These are phyloP conservation scores for Aspergillus funiculosus DNA, from an alignment of 495 filamentous ascomycete species.

Conservation along the genomic window DNA sequence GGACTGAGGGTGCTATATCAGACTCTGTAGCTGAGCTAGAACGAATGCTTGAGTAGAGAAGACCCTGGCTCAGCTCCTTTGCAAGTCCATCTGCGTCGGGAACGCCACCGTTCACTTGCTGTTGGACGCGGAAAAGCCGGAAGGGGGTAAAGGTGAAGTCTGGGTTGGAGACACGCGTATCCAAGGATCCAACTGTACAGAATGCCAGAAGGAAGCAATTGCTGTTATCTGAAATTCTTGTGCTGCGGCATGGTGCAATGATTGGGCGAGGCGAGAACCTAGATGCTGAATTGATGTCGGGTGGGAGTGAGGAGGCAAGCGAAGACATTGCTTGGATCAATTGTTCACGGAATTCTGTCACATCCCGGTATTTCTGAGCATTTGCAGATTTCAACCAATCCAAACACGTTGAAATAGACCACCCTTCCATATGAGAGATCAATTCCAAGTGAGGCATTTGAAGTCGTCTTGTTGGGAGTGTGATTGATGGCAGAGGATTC, in stretches of 20 bases:
- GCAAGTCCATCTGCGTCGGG: constrained; percentile 49
- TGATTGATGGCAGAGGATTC: constrained; percentile 62
- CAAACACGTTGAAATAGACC: constrained; percentile 47
- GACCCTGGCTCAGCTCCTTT: constrained; percentile 34
- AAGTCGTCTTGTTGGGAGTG: constrained; percentile 52
- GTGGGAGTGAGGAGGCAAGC: constrained; percentile 40
- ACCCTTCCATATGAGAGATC: constrained; percentile 52
- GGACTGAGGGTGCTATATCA: constrained; percentile 22
- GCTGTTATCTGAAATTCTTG: constrained; percentile 21
- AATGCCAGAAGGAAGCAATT: constrained; percentile 46
- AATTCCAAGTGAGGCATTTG: constrained; percentile 53
- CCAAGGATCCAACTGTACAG: constrained; percentile 50
- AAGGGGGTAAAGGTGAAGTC: constrained; percentile 45
- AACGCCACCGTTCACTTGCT: constrained; percentile 47
- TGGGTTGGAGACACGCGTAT: constrained; percentile 35
- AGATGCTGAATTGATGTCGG: constrained; percentile 42
- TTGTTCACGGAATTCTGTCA: constrained; percentile 37
- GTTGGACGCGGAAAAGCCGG: constrained; percentile 52
- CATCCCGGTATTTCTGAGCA: constrained; percentile 25
- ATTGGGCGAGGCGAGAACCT: constrained; percentile 46
- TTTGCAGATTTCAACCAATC: constrained; percentile 39
- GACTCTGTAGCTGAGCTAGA: constrained; percentile 27
- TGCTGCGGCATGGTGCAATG: constrained; percentile 36
- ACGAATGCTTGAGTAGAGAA: constrained; percentile 28
- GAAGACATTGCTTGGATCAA: constrained; percentile 36